Evolutionary conservation across 768 basidiomycete species (phyloP).

Genomic region (Leccinum subtestaceum): DNA sequence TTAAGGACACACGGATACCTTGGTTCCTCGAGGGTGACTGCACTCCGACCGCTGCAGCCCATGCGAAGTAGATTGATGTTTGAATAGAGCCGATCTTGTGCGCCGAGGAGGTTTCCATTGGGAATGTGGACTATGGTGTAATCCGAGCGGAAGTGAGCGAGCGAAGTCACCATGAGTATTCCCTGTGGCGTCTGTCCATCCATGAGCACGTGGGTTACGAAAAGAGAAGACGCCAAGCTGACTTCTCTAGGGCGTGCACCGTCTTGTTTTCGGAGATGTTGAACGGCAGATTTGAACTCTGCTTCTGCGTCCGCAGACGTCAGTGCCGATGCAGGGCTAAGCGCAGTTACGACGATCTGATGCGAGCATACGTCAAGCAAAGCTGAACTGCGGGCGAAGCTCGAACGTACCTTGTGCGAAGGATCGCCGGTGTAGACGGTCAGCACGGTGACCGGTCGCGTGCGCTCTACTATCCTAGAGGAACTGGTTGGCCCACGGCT

Average conservation of each 20-base stretch:
- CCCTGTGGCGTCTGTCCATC: slow-evolving; percentile 56
- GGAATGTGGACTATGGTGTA: slow-evolving; percentile 82
- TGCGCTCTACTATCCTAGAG: slow-evolving; percentile 64
- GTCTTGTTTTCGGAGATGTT: slow-evolving; percentile 56
- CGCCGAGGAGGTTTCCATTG: slow-evolving; percentile 56
- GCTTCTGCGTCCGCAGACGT: slow-evolving; percentile 42
- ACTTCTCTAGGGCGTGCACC: slow-evolving; percentile 75
- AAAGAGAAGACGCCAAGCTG: slow-evolving; percentile 2
- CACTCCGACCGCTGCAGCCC: slow-evolving; percentile 77
- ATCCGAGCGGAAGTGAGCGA: slow-evolving; percentile 86
- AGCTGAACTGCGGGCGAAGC: neutral
- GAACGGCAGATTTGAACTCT: slow-evolving; percentile 62
- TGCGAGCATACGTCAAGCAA: slow-evolving; percentile 14
- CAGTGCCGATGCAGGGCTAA: slow-evolving; percentile 45
- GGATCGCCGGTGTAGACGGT: slow-evolving; percentile 77
- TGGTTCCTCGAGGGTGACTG: slow-evolving; percentile 75
- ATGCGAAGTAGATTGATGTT: slow-evolving; percentile 84
- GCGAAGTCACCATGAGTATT: slow-evolving; percentile 74
- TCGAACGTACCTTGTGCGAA: slow-evolving; percentile 52
- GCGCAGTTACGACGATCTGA: slow-evolving; percentile 60
- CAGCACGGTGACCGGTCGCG: slow-evolving; percentile 56
- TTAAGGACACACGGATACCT: slow-evolving; percentile 36
- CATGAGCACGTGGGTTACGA: slow-evolving; percentile 6
- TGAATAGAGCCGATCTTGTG: slow-evolving; percentile 66
- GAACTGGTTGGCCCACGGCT: neutral